Conservation (phyloP, 2,329 filamentous ascomycete species). For the Chaetomiaceae sp. region DNA sequence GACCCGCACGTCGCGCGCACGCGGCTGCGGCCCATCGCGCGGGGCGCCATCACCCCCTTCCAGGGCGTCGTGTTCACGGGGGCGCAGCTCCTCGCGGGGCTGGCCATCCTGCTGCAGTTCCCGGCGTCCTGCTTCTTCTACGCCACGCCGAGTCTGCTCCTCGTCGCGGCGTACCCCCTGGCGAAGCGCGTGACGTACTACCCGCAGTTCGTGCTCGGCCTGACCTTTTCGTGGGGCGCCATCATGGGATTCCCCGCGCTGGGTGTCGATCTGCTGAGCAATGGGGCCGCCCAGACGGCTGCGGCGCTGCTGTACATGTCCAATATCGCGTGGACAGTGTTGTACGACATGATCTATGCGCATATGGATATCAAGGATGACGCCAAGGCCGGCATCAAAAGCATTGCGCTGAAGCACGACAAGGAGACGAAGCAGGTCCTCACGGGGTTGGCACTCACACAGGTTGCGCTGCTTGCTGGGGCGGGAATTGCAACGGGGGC, state of each 20-base stretch:
- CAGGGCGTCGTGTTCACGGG: conserved; percentile 72
- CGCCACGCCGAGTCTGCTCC: conserved; percentile 66
- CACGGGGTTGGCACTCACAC: conserved; percentile 62
- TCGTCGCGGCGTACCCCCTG: conserved; percentile 74
- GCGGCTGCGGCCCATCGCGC: conserved; percentile 72
- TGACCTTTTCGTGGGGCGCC: conserved; percentile 86
- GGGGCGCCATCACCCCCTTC: conserved; percentile 68
- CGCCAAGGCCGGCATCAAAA: conserved; percentile 81
- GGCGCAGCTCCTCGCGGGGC: conserved; percentile 66
- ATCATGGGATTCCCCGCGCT: conserved; percentile 84
- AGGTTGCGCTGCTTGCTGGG: conserved; percentile 64
- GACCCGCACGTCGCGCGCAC: conserved; percentile 77
- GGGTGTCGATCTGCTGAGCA: conserved; percentile 67
- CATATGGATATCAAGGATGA: conserved; percentile 90
- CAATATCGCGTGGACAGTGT: conserved; percentile 79
- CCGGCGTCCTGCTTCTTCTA: conserved; percentile 71
- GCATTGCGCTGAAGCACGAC: conserved; percentile 76
- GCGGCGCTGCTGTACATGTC: conserved; percentile 69
- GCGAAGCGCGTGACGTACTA: conserved; percentile 86
- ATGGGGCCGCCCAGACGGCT: conserved; percentile 58
- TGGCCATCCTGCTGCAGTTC: conserved; percentile 72
- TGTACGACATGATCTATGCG: conserved; percentile 92
- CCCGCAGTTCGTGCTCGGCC: conserved; percentile 74
- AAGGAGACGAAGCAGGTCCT: conserved; percentile 72
- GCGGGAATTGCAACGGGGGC: conserved; percentile 66